Percentiles rank a stretch among this genome's conserved stretches.
Conservation (phyloP, 257 asterid genomes). For the Solanum arcanum region DNA sequence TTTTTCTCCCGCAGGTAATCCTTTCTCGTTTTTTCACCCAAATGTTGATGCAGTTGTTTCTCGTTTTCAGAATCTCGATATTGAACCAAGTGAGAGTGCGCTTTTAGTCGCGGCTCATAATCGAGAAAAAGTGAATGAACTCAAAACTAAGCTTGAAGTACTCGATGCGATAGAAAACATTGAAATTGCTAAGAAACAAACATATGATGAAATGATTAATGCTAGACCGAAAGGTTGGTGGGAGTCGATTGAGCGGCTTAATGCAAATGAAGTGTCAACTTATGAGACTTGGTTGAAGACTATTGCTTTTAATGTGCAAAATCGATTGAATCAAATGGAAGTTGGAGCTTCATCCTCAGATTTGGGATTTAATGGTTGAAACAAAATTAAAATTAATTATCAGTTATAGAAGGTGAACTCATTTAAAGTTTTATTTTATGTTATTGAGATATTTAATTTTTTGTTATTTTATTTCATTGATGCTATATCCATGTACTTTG, state of each 20-base stretch:
- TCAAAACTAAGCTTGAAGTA: background rate
- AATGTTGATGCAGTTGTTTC: slow-evolving; percentile 4
- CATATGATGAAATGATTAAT: background rate
- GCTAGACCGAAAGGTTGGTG: background rate
- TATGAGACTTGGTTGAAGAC: background rate
- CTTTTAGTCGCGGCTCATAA: background rate
- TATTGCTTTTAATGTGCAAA: background rate
- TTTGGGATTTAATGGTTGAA: background rate
- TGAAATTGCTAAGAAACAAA: background rate
- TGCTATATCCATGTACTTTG: background rate
- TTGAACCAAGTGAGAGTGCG: background rate
- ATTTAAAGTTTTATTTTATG: background rate
- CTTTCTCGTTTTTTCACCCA: slow-evolving; percentile 34
- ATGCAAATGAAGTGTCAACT: background rate
- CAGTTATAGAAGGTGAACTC: background rate
- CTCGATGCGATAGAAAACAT: background rate
- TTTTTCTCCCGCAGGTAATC: slow-evolving; percentile 31
- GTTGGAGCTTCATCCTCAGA: background rate
- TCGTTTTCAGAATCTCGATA: background rate
- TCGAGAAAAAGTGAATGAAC: background rate
- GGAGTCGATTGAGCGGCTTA: background rate
- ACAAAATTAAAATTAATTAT: background rate
- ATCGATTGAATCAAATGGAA: background rate
- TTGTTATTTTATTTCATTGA: background rate
- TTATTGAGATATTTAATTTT: background rate